Evolutionary conservation across 2,329 filamentous ascomycete genomes (phyloP), one percentile per base, ranked within the genome.

Genomic region (Truncatella angustata): DNA sequence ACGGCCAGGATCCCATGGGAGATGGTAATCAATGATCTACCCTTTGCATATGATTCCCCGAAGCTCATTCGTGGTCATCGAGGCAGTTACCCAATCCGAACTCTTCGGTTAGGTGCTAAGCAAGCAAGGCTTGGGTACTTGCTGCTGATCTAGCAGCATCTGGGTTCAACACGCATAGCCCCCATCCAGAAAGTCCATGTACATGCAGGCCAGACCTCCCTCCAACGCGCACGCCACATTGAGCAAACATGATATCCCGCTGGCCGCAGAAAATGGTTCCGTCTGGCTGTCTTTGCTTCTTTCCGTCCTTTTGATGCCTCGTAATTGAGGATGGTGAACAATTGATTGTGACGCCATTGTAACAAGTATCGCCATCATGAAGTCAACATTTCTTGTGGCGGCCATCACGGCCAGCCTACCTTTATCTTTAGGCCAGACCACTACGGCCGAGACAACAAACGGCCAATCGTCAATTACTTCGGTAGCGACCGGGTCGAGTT

Each of bases 211-310:
- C 40, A 21, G 40, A 43, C 40, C 40, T 43, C 40, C 40, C 40
- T 43, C 40, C n/a, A 32, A 10, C 20, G 16, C 16, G n/a, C n/a
- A 26, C 40, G 40, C 21, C 40, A 14, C 36, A 39, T 39, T n/a
- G 34, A 49, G 30, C 36, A 39, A 39, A 39, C 20, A 49, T 49
- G 46, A 49, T 26, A 24, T 49, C 46, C 40, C 4, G 20, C 40
- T 20, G 12, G 18, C 16, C 40, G 40, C 40, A 44, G 9, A 39
- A 9, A 11, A 14, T 14, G 28, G 28, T 32, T 14, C 20, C 26
- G n/a, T 46, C 28, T 23, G 20, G 24, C 7, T 12, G 18, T 28
- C 28, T 46, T 32, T 16, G 11, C 21, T 20, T 46, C 18, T 28
- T 45, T 34, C 10, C 26, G 18, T 28, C 43, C 20, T 32, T 32